These are phyloP conservation scores for Taphrina betulina DNA, from an alignment of 1,139 yeast genomes.

Conservation along the genomic window DNA sequence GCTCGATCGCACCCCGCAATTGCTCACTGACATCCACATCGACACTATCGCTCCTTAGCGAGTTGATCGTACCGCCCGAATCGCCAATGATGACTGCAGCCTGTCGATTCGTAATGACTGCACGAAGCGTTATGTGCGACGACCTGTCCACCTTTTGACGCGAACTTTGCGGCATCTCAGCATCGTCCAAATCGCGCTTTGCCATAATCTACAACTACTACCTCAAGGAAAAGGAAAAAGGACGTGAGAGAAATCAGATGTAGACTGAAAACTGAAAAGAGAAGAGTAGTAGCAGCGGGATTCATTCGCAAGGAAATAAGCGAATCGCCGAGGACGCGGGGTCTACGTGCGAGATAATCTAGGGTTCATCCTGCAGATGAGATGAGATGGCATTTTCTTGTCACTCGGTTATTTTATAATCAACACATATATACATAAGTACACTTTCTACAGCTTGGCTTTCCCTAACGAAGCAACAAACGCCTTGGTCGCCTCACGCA, in stretches of 20 bases:
- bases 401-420: no score
- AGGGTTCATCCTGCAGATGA: no score
- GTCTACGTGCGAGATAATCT: no score
- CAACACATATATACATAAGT: not conserved
- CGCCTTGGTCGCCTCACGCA: constrained; percentile 7
- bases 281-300: no score
- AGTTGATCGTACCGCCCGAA: constrained; percentile 33
- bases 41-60: constrained; percentile 66
- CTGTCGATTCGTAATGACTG: constrained; percentile 37
- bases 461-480: constrained; percentile 20
- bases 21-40: constrained; percentile 77
- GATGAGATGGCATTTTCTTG: no score
- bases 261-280: not conserved
- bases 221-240: not conserved
- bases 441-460: constrained; percentile 10
- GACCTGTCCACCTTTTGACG: constrained; percentile 33
- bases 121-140: constrained; percentile 35
- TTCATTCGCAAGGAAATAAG: no score
- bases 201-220: not conserved
- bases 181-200: constrained; percentile 6
- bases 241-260: constrained; percentile 10
- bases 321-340: no score
- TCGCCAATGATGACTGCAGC: constrained; percentile 38
- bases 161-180: constrained; percentile 1
- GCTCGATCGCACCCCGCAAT: constrained; percentile 67